Percentiles rank a stretch among this genome's conserved stretches.
Evolutionary conservation across 805 yeast species (phyloP).

Genomic region (Lipomyces oligophaga): DNA sequence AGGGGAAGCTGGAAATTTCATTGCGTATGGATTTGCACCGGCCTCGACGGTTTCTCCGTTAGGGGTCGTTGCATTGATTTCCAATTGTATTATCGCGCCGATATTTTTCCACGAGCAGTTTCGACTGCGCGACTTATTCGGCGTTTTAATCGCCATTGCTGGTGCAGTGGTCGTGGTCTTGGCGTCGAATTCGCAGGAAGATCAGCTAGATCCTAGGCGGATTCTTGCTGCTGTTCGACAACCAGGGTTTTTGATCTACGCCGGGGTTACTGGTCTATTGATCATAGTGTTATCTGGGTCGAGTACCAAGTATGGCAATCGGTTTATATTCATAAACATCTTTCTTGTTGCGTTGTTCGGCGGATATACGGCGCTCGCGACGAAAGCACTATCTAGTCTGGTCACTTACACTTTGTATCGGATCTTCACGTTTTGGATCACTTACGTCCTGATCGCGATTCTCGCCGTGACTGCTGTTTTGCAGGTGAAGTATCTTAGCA

Average conservation of each 20-base stretch:
- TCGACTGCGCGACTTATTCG: conserved; percentile 38
- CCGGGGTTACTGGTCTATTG: conserved; percentile 30
- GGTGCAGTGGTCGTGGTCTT: conserved; percentile 45
- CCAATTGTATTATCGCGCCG: conserved; percentile 50
- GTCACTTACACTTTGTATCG: conserved; percentile 29
- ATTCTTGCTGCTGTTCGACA: conserved; percentile 34
- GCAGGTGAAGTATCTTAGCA: conserved; percentile 43
- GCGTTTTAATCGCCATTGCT: conserved; percentile 42
- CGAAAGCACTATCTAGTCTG: conserved; percentile 43
- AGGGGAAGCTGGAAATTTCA: conserved; percentile 48
- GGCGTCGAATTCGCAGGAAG: conserved; percentile 36
- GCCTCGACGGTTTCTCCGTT: conserved; percentile 48
- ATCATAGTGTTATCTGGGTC: conserved; percentile 24
- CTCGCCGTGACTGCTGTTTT: conserved; percentile 41
- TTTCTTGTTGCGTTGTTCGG: conserved; percentile 44
- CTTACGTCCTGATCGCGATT: conserved; percentile 38
- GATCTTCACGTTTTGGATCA: conserved; percentile 33
- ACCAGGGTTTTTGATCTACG: conserved; percentile 33
- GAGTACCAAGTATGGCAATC: conserved; percentile 14
- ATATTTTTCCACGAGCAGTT: conserved; percentile 44
- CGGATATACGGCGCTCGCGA: conserved; percentile 46
- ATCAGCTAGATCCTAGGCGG: conserved; percentile 30
- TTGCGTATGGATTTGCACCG: conserved; percentile 50
- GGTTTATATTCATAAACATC: conserved; percentile 37
- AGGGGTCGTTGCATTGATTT: conserved; percentile 48